phyloP scores from a whole-genome alignment of 2,329 filamentous ascomycete genomes.

The Volutella citrinella region DNA sequence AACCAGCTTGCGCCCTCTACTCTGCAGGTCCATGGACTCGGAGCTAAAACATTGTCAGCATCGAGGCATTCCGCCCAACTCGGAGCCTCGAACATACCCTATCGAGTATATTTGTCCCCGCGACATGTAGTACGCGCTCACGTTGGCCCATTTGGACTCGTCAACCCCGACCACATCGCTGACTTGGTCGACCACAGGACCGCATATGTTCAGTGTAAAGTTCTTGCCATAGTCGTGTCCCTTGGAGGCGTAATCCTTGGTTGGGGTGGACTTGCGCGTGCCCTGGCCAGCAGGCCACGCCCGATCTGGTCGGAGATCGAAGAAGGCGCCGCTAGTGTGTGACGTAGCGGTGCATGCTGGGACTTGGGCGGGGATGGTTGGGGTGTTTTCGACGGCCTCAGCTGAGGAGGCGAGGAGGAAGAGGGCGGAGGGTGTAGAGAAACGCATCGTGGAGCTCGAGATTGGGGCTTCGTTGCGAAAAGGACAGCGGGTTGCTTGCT shows the following conservation, averaged over 20 bases:
- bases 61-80: slow-evolving; percentile 3
- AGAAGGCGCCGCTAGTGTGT: slow-evolving; percentile 54
- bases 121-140: slow-evolving; percentile 73
- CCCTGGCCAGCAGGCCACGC: slow-evolving; percentile 43
- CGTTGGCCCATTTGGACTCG: slow-evolving; percentile 62
- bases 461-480: neutral
- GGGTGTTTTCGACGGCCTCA: slow-evolving; percentile 32
- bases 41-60: slow-evolving; percentile 25
- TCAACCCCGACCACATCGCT: slow-evolving; percentile 63
- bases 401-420: slow-evolving; percentile 34
- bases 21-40: slow-evolving; percentile 51
- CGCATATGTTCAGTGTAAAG: slow-evolving; percentile 83
- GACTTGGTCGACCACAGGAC: slow-evolving; percentile 66
- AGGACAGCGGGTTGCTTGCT: too few relatives aligned
- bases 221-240: slow-evolving; percentile 78
- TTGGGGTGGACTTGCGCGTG: slow-evolving; percentile 37
- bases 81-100: slow-evolving; percentile 50
- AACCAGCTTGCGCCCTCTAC: slow-evolving; percentile 70
- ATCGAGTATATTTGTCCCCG: slow-evolving; percentile 69
- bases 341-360: slow-evolving; percentile 56
- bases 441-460: slow-evolving; percentile 23
- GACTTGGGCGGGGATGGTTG: slow-evolving; percentile 40
- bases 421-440: slow-evolving; percentile 27
- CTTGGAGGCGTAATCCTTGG: slow-evolving; percentile 58
- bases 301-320: slow-evolving; percentile 55